Evolutionary conservation across 2,329 filamentous ascomycete genomes (phyloP).

Genomic region (Ophidiomyces ophidiicola): DNA sequence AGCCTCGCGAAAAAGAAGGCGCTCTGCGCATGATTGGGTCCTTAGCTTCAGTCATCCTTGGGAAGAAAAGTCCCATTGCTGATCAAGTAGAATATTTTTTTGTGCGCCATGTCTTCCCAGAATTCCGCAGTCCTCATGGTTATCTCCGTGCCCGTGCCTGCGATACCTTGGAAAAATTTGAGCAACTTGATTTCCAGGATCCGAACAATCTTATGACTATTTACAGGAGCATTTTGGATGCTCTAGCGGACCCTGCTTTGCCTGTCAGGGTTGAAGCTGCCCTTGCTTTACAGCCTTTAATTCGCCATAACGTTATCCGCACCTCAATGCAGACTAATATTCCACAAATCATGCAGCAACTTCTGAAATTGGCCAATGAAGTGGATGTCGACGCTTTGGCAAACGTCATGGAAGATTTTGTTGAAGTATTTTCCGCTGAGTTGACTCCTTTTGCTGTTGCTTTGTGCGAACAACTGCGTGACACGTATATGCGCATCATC

Average conservation of each 20-base stretch:
- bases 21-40: slow-evolving; percentile 95
- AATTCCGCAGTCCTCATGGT: slow-evolving; percentile 84
- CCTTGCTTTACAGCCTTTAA: slow-evolving; percentile 85
- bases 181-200: slow-evolving; percentile 94
- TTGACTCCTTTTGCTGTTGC: slow-evolving; percentile 94
- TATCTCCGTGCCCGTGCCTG: slow-evolving; percentile 90
- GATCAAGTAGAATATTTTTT: slow-evolving; percentile 98
- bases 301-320: slow-evolving; percentile 86
- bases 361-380: slow-evolving; percentile 93
- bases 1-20: slow-evolving; percentile 89
- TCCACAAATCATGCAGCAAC: slow-evolving; percentile 97
- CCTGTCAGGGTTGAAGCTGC: slow-evolving; percentile 91
- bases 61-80: slow-evolving; percentile 96
- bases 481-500: slow-evolving; percentile 91
- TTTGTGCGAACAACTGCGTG: slow-evolving; percentile 84
- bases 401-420: slow-evolving; percentile 99
- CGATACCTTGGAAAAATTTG: slow-evolving; percentile 95
- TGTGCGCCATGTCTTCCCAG: slow-evolving; percentile 93
- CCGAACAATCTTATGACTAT: slow-evolving; percentile 89
- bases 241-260: slow-evolving; percentile 86
- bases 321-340: slow-evolving; percentile 96
- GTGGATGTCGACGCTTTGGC: slow-evolving; percentile 94
- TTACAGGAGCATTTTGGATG: slow-evolving; percentile 92
- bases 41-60: slow-evolving; percentile 80
- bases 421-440: slow-evolving; percentile 95